Percentiles rank a stretch among this genome's conserved stretches.
Evolutionary conservation across 2,329 filamentous ascomycete species (phyloP).

Genomic region (Colletotrichum tamarilloi): DNA sequence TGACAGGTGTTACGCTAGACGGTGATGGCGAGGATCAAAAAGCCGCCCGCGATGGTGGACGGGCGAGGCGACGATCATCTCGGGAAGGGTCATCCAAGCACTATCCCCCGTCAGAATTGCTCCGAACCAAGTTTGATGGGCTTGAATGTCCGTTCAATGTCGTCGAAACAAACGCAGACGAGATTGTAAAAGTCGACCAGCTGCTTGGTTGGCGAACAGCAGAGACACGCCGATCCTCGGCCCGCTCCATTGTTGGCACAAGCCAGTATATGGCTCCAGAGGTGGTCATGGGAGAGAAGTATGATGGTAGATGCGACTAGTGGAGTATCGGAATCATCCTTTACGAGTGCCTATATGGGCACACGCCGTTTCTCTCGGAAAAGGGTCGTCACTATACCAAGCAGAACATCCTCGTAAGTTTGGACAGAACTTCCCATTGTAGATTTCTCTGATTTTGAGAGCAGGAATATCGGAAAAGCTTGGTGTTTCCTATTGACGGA

Average conservation of each 20-base stretch:
- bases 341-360: constrained; percentile 93
- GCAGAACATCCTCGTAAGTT: constrained; percentile 79
- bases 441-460: background rate
- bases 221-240: constrained; percentile 76
- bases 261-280: constrained; percentile 99
- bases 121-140: constrained; percentile 40
- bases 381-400: constrained; percentile 85
- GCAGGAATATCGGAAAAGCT: constrained; percentile 75
- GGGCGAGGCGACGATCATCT: constrained; percentile 14
- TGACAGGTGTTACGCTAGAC: constrained; percentile 77
- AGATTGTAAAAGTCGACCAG: constrained; percentile 48
- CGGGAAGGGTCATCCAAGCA: constrained; percentile 29
- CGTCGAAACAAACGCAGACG: constrained; percentile 38
- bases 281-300: constrained; percentile 82
- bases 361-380: constrained; percentile 88
- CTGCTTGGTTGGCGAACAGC: constrained; percentile 78
- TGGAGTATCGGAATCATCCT: constrained; percentile 96
- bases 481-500: constrained; percentile 74
- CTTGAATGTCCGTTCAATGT: constrained; percentile 38
- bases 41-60: background rate
- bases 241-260: constrained; percentile 90
- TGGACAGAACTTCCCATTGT: no score
- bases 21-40: constrained; percentile 78
- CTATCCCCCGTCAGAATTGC: constrained; percentile 35
- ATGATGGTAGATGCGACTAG: constrained; percentile 95